Percentiles rank a stretch among this genome's conserved stretches.
Conservation (phyloP, 2,329 filamentous ascomycete genomes). For the Diaporthe citrichinensis region DNA sequence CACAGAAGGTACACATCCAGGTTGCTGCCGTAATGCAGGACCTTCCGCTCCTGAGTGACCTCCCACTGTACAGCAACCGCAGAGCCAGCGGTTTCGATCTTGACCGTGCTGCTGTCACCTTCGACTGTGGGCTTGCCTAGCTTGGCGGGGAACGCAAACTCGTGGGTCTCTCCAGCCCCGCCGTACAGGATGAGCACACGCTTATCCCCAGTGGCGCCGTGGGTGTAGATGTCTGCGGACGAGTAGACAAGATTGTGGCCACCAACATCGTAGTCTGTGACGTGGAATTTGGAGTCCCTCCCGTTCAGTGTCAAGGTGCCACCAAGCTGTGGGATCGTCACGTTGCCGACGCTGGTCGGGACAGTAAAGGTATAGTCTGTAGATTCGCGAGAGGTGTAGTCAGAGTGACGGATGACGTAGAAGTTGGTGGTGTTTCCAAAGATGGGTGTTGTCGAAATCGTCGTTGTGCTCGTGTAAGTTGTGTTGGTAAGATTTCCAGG, state of each 20-base stretch:
- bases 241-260: constrained; percentile 74
- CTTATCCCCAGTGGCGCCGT: constrained; percentile 73
- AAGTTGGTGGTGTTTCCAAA: constrained; percentile 68
- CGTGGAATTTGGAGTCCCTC: constrained; percentile 77
- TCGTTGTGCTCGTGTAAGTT: constrained; percentile 66
- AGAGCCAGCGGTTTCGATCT: constrained; percentile 41
- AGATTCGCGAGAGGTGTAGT: constrained; percentile 71
- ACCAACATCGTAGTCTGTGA: constrained; percentile 76
- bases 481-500: constrained; percentile 64
- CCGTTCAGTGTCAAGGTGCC: constrained; percentile 70
- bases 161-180: constrained; percentile 72
- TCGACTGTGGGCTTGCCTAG: constrained; percentile 41
- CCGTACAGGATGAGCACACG: constrained; percentile 76
- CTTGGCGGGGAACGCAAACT: constrained; percentile 64
- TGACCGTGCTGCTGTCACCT: constrained; percentile 45
- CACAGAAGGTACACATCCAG: constrained; percentile 63
- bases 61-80: constrained; percentile 51
- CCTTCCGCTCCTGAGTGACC: constrained; percentile 48
- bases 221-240: constrained; percentile 78
- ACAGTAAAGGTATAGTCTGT: constrained; percentile 76
- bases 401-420: constrained; percentile 77
- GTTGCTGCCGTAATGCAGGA: constrained; percentile 52
- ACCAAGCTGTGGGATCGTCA: constrained; percentile 72
- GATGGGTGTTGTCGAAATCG: constrained; percentile 73
- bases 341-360: constrained; percentile 67